Conservation (phyloP, 192 early-diverging fungal genomes). For the Radiomyces spectabilis region DNA sequence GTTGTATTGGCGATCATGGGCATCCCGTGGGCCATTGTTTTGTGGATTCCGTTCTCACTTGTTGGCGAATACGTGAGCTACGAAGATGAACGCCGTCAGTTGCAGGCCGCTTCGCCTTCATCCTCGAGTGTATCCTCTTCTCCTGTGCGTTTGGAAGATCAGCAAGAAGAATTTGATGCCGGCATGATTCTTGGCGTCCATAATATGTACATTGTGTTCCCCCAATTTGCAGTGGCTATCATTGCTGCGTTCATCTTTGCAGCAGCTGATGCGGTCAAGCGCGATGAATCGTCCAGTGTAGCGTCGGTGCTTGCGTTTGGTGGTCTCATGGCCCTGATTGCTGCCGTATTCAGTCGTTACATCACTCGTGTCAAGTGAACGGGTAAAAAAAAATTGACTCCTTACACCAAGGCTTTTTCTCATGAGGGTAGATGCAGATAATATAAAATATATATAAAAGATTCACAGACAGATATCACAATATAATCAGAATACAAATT, state of each 20-base stretch:
- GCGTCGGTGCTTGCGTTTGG: conserved; percentile 68
- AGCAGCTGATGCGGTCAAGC: conserved; percentile 40
- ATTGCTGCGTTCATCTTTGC: conserved; percentile 51
- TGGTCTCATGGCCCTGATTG: conserved; percentile 58
- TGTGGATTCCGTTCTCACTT: conserved; percentile 91
- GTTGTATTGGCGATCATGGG: conserved; percentile 67
- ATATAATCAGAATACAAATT: no score
- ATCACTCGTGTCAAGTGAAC: conserved; percentile 25
- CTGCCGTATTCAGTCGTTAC: conserved; percentile 47
- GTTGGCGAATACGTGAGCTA: conserved; percentile 68
- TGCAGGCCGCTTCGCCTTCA: conserved; percentile 7
- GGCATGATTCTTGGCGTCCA: conserved; percentile 87
- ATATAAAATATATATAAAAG: no score
- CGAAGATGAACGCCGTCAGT: conserved; percentile 35
- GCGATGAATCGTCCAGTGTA: conserved; percentile 24
- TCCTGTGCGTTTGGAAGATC: neutral
- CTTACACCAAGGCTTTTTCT: no score
- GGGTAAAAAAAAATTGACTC: no score
- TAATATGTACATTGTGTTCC: conserved; percentile 92
- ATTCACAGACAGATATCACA: no score
- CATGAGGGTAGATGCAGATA: no score
- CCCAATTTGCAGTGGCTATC: conserved; percentile 85
- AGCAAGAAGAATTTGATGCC: conserved; percentile 30
- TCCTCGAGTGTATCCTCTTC: neutral
- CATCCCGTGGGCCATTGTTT: conserved; percentile 81